Evolutionary conservation across 257 asterid species (phyloP).

Genomic region (Penstemon davidsonii): DNA sequence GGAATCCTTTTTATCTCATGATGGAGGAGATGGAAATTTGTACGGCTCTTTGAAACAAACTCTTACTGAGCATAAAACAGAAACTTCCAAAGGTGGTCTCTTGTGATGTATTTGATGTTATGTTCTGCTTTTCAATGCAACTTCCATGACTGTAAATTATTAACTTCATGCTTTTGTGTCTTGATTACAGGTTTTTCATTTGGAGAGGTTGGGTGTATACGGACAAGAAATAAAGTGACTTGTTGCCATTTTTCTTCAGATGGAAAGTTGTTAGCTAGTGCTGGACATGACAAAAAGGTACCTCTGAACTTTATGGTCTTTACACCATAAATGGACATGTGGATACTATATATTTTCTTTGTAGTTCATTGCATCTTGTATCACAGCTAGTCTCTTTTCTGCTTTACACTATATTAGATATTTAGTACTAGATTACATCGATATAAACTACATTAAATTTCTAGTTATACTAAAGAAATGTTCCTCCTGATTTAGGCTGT

Average conservation of each 20-base stretch:
- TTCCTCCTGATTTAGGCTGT: constrained; percentile 60
- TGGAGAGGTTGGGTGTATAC: constrained; percentile 85
- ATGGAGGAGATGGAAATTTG: constrained; percentile 88
- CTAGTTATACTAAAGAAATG: not conserved
- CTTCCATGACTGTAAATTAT: constrained; percentile 5
- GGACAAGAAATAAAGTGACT: constrained; percentile 87
- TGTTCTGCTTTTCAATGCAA: constrained; percentile 17
- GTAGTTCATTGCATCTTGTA: not conserved
- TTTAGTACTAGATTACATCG: not conserved
- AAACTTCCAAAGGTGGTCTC: constrained; percentile 69
- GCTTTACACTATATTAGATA: not conserved
- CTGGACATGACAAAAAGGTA: constrained; percentile 97
- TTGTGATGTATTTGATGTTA: constrained; percentile 20
- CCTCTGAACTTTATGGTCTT: constrained; percentile 1
- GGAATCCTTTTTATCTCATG: constrained; percentile 84
- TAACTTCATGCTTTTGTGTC: constrained; percentile 3
- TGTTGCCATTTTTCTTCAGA: constrained; percentile 97
- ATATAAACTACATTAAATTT: not conserved
- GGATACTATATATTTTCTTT: not conserved
- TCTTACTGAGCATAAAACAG: constrained; percentile 62
- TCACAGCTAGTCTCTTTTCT: not conserved
- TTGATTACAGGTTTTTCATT: constrained; percentile 62
- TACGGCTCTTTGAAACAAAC: constrained; percentile 72
- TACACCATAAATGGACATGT: not conserved
- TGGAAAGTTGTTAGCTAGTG: constrained; percentile 95